phyloP scores from a whole-genome alignment of 2,329 filamentous ascomycete genomes.

The Fusarium phyllophilum region DNA sequence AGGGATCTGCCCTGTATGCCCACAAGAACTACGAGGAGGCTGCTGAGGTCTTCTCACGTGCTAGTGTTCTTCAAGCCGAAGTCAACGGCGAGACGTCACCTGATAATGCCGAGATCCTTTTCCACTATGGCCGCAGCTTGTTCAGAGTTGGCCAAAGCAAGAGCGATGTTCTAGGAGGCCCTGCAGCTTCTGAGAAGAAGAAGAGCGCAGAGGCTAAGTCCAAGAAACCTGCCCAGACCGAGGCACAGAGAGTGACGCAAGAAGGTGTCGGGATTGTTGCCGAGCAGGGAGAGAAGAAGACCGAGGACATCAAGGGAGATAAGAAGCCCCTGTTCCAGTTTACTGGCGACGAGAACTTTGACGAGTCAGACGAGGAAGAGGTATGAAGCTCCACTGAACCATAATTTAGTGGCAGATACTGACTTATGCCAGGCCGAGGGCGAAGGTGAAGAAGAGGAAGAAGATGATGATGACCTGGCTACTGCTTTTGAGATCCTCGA shows the following conservation, averaged over 20 bases:
- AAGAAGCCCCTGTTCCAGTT: conserved; percentile 92
- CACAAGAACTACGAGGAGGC: conserved; percentile 90
- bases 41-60: conserved; percentile 87
- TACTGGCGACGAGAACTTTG: conserved; percentile 92
- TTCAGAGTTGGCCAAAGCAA: conserved; percentile 95
- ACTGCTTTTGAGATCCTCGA: conserved; percentile 88
- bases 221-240: conserved; percentile 54
- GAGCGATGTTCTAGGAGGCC: conserved; percentile 91
- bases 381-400: conserved; percentile 39
- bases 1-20: conserved; percentile 85
- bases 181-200: conserved; percentile 67
- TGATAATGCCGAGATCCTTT: conserved; percentile 92
- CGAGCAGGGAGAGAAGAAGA: conserved; percentile 53
- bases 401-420: background rate
- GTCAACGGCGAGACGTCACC: conserved; percentile 92
- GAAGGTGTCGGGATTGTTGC: conserved; percentile 57
- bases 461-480: conserved; percentile 78
- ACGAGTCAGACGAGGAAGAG: conserved; percentile 80
- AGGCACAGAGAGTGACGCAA: conserved; percentile 56
- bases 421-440: conserved; percentile 49
- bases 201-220: conserved; percentile 49
- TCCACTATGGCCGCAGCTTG: conserved; percentile 90
- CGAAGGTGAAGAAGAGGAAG: conserved; percentile 62
- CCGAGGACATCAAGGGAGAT: conserved; percentile 52
- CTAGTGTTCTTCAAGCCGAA: conserved; percentile 88